Evolutionary conservation across 1,284 basidiomycete species (phyloP).

Genomic region (Psilocybe mexicana): DNA sequence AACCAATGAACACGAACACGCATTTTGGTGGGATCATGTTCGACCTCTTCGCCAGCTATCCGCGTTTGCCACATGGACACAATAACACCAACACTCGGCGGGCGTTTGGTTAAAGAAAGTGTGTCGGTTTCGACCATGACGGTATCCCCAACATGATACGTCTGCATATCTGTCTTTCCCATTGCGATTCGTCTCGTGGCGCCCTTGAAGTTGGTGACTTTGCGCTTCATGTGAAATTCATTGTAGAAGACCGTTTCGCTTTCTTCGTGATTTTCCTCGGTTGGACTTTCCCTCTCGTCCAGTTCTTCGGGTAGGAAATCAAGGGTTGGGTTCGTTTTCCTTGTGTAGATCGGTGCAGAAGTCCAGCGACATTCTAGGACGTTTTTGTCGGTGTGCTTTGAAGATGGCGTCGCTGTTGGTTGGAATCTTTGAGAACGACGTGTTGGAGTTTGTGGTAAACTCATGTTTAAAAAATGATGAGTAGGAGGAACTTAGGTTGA

Average conservation of each 20-base stretch:
- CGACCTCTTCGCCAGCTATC: conserved; percentile 18
- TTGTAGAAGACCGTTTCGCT: conserved; percentile 43
- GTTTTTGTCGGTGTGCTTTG: conserved; percentile 30
- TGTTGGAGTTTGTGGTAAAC: conserved; percentile 15
- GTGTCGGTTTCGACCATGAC: conserved; percentile 58
- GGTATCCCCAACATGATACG: conserved; percentile 61
- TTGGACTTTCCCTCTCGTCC: conserved; percentile 28
- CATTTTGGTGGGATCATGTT: conserved; percentile 36
- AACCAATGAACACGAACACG: conserved; percentile 72
- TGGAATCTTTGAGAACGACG: conserved; percentile 56
- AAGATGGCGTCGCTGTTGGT: conserved; percentile 45
- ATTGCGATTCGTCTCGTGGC: conserved; percentile 18
- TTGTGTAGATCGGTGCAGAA: conserved; percentile 38
- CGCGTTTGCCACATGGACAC: conserved; percentile 65
- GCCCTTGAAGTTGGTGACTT: conserved; percentile 26
- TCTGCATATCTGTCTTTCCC: conserved; percentile 26
- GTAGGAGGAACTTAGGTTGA: too few species aligned
- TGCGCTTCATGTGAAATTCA: conserved; percentile 37
- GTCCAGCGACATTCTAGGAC: conserved; percentile 40
- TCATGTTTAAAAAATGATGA: not conserved
- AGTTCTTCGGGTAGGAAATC: conserved; percentile 39
- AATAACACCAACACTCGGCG: conserved; percentile 65
- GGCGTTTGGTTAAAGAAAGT: conserved; percentile 35
- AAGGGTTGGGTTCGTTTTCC: conserved; percentile 36
- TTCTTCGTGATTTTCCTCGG: conserved; percentile 26